Conservation (phyloP, 2,329 filamentous ascomycete genomes). For the Akanthomyces lecanii region DNA sequence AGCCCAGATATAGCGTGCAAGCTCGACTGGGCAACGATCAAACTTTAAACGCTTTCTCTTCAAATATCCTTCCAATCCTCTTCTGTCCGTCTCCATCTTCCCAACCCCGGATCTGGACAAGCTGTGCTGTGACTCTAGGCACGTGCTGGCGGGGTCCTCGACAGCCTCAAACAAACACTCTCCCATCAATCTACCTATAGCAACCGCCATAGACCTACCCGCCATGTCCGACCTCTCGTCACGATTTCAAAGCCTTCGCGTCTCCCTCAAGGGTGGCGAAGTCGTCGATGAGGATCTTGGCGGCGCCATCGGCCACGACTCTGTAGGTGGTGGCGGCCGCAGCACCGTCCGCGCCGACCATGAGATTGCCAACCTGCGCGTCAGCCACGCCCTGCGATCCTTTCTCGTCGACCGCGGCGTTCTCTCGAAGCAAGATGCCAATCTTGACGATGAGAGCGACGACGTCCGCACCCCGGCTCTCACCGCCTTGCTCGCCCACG, state of each 20-base stretch:
- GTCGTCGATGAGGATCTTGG: constrained; percentile 50
- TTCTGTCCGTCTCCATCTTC: background rate
- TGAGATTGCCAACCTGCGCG: constrained; percentile 50
- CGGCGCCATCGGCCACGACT: constrained; percentile 46
- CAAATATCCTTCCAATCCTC: background rate
- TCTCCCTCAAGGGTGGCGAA: constrained; percentile 29
- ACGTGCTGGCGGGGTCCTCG: background rate
- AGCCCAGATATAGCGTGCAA: background rate
- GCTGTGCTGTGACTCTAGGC: background rate
- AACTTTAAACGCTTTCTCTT: background rate
- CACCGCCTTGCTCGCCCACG: constrained; percentile 48
- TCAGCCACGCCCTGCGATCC: constrained; percentile 54
- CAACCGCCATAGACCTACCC: background rate
- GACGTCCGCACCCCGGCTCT: constrained; percentile 44
- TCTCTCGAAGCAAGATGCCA: constrained; percentile 45
- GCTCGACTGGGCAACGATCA: background rate
- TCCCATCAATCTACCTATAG: background rate
- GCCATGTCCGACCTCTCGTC: constrained; percentile 20
- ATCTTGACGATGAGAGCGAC: constrained; percentile 27
- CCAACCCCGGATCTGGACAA: background rate
- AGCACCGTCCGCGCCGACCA: constrained; percentile 42
- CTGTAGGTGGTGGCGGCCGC: constrained; percentile 58
- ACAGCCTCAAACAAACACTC: background rate
- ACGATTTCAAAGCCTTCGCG: constrained; percentile 18
- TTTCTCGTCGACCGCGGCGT: constrained; percentile 52